phyloP scores from a whole-genome alignment of 148 eudicot genomes.

The Chenopodium suecicum region DNA sequence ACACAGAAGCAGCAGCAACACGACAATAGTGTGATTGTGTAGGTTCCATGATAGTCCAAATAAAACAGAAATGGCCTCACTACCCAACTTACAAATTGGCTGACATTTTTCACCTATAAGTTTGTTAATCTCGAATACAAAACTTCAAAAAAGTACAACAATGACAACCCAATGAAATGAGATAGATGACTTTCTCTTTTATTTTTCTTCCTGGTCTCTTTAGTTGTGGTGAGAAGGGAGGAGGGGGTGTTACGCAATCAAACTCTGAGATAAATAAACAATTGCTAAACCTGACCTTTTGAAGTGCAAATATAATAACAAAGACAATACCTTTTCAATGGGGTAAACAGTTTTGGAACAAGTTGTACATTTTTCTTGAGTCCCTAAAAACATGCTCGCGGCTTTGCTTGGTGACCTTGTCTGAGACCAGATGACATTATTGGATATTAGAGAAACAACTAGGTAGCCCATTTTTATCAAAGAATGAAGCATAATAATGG shows the following conservation, averaged over 20 bases:
- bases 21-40: background rate
- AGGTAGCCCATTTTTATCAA: background rate
- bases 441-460: slow-evolving; percentile 12
- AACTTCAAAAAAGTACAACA: background rate
- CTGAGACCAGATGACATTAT: slow-evolving; percentile 35
- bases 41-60: background rate
- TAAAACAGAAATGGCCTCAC: background rate
- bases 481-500: background rate
- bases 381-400: slow-evolving; percentile 87
- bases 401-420: slow-evolving; percentile 83
- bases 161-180: background rate
- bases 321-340: slow-evolving; percentile 64
- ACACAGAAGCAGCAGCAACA: too few species aligned
- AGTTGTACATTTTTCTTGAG: slow-evolving; percentile 90
- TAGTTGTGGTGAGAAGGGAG: too few species aligned
- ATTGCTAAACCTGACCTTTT: background rate
- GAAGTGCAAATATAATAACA: background rate
- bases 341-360: slow-evolving; percentile 93
- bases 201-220: background rate
- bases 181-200: background rate
- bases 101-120: too few species aligned
- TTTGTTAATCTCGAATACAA: background rate
- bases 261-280: background rate
- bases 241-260: background rate
- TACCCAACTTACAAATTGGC: background rate